Evolutionary conservation across 2,329 filamentous ascomycete species (phyloP).

Genomic region (Fusarium buharicum): DNA sequence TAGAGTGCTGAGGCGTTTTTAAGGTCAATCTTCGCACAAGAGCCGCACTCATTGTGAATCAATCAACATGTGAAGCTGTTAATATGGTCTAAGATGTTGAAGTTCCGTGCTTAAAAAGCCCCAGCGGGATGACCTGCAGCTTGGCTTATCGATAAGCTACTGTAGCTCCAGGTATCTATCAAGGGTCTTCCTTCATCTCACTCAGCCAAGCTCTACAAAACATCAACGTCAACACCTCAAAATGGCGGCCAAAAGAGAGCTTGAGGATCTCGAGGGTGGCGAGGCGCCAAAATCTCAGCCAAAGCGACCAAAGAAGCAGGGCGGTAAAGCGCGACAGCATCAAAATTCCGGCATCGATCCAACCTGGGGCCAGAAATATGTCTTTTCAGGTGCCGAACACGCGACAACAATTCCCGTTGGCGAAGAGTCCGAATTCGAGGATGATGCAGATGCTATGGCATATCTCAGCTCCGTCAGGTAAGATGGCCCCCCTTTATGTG

Average conservation of each 20-base stretch:
- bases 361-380: constrained; percentile 76
- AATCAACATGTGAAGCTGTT: constrained; percentile 40
- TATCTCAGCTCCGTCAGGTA: constrained; percentile 79
- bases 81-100: constrained; percentile 2
- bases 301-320: constrained; percentile 46
- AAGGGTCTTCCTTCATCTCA: constrained; percentile 21
- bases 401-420: constrained; percentile 57
- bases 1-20: not conserved
- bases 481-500: constrained; percentile 46
- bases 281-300: constrained; percentile 43
- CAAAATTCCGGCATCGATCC: constrained; percentile 65
- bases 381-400: constrained; percentile 72
- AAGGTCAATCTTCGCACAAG: constrained; percentile 42
- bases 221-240: constrained; percentile 1
- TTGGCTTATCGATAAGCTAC: constrained; percentile 36
- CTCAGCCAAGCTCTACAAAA: constrained; percentile 15
- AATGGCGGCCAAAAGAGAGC: constrained; percentile 53
- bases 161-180: constrained; percentile 23
- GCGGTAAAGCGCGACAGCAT: constrained; percentile 52
- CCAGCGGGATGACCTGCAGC: constrained; percentile 31
- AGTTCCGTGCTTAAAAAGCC: constrained; percentile 7
- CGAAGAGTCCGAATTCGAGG: constrained; percentile 73
- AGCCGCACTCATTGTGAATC: constrained; percentile 49
- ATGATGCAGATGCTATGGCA: constrained; percentile 73
- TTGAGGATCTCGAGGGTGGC: constrained; percentile 47